These are phyloP conservation scores for Colletotrichum tropicicola DNA, from an alignment of 2,329 filamentous ascomycete genomes.

Conservation along the genomic window DNA sequence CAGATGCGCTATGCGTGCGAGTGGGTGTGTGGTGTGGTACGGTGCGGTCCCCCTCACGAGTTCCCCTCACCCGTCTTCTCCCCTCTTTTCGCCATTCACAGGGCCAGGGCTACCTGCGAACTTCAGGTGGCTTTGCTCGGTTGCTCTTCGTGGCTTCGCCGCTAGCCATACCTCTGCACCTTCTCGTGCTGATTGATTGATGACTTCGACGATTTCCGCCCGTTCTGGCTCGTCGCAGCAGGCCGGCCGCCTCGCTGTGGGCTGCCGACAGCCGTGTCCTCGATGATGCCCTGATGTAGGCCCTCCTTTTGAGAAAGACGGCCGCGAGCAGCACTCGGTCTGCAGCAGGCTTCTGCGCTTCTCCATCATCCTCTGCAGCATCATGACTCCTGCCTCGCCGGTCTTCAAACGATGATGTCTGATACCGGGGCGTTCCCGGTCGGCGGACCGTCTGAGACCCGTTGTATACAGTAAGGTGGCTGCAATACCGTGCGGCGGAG, in stretches of 20 bases:
- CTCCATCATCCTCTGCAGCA: neutral
- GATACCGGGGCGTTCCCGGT: neutral
- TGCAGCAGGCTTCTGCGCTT: too few relatives aligned
- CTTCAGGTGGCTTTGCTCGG: conserved; percentile 25
- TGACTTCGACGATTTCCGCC: neutral
- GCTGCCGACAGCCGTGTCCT: too few relatives aligned
- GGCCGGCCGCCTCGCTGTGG: too few relatives aligned
- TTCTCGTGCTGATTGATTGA: neutral
- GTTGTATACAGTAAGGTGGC: neutral
- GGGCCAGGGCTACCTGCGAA: conserved; percentile 19
- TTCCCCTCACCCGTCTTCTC: neutral
- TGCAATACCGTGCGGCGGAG: neutral
- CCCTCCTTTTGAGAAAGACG: too few relatives aligned
- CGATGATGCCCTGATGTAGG: too few relatives aligned
- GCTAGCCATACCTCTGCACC: neutral
- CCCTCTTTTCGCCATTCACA: neutral
- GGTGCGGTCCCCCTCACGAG: neutral
- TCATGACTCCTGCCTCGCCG: neutral
- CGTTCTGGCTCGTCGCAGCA: neutral
- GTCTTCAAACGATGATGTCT: neutral
- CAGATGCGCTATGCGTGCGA: neutral
- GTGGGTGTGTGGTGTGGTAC: neutral
- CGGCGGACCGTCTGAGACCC: neutral
- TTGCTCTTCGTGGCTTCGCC: conserved; percentile 1
- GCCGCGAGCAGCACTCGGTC: too few relatives aligned